Base-by-base conservation (phyloP, 2,329 filamentous ascomycete species). In the Eutypa lata region DNA sequence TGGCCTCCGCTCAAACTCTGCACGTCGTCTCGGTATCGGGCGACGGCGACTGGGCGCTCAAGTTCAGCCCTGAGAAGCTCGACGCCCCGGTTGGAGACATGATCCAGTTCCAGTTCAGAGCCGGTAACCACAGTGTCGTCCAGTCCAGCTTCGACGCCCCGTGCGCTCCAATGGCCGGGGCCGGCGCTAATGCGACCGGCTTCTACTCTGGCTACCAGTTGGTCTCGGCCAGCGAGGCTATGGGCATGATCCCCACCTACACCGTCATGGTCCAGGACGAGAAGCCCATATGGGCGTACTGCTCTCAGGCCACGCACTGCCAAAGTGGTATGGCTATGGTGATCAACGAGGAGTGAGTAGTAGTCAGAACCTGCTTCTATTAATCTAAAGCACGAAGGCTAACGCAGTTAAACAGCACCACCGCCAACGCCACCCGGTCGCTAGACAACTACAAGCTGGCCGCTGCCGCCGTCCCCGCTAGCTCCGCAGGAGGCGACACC, bases 241-340 rank as follows among this genome's bases (percentile, higher is more conserved):
- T 69, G 62, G 76, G 75, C 61, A 71, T 75, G 67, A 78, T 84
- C 55, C 82, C 88, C 26, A 86, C 86, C 50, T 94, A 86, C 72
- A 90, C 86, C 53, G 75, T 93, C 64, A 79, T 78, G 68, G 74
- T 94, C 69, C 86, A 85, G 65, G 77, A 84, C 69, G 82, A 79
- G 44, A 86, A 79, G 51, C 89, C 90, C 28, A 76, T 92, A 59
- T 94, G 90, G 89, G 74, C 89, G 59, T 93, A 88, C 78, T 93
- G 89, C 73, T 84, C 83, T 28, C 86, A 91, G 70, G 84, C 68
- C 45, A 82, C 78, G 65, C 90, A 94, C 74, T 94, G 89, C 71
- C 82, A 91, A 70, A 73, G 68, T 47, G 88, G 88, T 56, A 91
- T 91, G 87, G 79, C 81, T 53, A 87, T 89, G 75, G 87, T 89